phyloP scores from a whole-genome alignment of 2,329 filamentous ascomycete species.

The Cytospora piceicola region DNA sequence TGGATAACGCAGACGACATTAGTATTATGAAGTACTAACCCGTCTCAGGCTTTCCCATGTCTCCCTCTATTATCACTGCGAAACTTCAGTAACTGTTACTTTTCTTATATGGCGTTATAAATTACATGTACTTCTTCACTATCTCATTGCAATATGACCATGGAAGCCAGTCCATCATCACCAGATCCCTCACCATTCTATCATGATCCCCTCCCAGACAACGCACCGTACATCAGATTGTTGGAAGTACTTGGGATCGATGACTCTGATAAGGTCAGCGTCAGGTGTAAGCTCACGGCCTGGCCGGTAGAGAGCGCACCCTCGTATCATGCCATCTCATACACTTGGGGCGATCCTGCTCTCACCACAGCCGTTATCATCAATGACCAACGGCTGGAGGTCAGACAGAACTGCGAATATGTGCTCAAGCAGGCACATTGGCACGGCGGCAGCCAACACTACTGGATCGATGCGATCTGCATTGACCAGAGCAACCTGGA shows the following conservation, averaged over 20 bases:
- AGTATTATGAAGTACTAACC: no score
- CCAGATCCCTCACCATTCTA: no score
- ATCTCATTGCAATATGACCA: neutral
- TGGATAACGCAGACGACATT: neutral
- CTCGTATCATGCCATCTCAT: constrained; percentile 15
- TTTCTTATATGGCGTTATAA: no score
- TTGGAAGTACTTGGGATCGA: neutral
- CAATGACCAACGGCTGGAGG: neutral
- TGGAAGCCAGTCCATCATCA: neutral
- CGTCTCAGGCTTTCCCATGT: no score
- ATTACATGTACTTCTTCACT: neutral
- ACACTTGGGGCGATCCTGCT: constrained; percentile 11
- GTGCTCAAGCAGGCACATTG: constrained; percentile 16
- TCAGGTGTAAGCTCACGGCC: constrained; percentile 1
- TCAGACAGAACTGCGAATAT: constrained; percentile 19
- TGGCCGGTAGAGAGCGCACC: neutral
- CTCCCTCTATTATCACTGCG: no score
- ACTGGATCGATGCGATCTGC: constrained; percentile 25
- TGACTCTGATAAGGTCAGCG: neutral
- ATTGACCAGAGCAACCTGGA: constrained; percentile 18
- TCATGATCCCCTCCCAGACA: neutral
- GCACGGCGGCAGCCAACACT: neutral
- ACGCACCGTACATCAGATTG: neutral
- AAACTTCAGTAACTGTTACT: no score
- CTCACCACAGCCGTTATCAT: neutral